Conservation (phyloP, 2,329 filamentous ascomycete species). For the Trichoderma atrobrunneum region DNA sequence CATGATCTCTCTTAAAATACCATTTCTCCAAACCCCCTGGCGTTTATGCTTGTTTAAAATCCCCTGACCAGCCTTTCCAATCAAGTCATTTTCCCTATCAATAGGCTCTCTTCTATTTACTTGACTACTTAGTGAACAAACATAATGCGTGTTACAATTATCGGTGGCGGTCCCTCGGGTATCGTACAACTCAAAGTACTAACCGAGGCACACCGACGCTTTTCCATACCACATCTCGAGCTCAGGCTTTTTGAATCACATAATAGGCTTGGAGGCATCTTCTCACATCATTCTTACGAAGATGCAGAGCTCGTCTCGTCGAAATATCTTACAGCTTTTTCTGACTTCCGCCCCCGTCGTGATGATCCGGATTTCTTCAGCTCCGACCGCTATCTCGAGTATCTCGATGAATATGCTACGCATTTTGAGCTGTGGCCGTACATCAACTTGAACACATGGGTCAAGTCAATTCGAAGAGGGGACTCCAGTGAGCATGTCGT, state of each 20-base stretch:
- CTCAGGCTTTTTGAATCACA: constrained; percentile 43
- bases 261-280: constrained; percentile 42
- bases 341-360: constrained; percentile 39
- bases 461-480: constrained; percentile 28
- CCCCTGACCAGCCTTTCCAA: neutral
- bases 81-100: neutral
- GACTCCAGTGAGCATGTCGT: constrained; percentile 27
- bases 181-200: constrained; percentile 41
- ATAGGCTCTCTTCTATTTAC: neutral
- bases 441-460: constrained; percentile 34
- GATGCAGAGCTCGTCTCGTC: constrained; percentile 43
- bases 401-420: constrained; percentile 39
- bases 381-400: constrained; percentile 36
- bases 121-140: neutral
- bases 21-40: neutral
- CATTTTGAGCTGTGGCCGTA: constrained; percentile 38
- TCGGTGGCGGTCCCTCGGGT: constrained; percentile 40
- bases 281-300: constrained; percentile 41
- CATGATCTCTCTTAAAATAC: neutral
- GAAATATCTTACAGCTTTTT: constrained; percentile 45
- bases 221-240: constrained; percentile 37
- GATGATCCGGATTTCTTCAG: constrained; percentile 43
- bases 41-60: neutral
- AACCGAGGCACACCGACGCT: constrained; percentile 32
- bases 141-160: constrained; percentile 37